These are phyloP conservation scores for Alternaria arbusti DNA, from an alignment of 2,329 filamentous ascomycete species.

Conservation along the genomic window DNA sequence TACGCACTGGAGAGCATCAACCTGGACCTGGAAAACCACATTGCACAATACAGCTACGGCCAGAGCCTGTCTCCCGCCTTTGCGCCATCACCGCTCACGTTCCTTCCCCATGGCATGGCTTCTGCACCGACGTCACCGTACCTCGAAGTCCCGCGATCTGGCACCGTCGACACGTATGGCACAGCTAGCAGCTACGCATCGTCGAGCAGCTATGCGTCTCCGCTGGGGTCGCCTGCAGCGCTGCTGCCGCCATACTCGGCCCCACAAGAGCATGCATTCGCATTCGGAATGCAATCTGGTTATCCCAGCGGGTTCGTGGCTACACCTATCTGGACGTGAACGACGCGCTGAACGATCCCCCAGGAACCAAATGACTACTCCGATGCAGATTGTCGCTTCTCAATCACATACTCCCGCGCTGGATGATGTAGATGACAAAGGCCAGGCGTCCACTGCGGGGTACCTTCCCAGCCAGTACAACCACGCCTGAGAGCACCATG, in stretches of 20 bases:
- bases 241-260: constrained; percentile 43
- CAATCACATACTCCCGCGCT: constrained; percentile 32
- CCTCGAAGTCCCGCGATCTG: constrained; percentile 53
- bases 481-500: constrained; percentile 17
- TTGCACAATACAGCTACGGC: constrained; percentile 50
- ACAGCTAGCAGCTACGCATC: constrained; percentile 37
- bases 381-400: constrained; percentile 27
- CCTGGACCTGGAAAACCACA: constrained; percentile 48
- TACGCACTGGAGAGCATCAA: constrained; percentile 50
- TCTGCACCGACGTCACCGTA: constrained; percentile 50
- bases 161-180: constrained; percentile 37
- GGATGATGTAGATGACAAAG: constrained; percentile 20
- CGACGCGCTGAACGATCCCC: constrained; percentile 50
- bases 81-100: constrained; percentile 54
- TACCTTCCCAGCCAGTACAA: constrained; percentile 30
- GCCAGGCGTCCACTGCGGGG: constrained; percentile 21
- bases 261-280: constrained; percentile 50
- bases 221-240: constrained; percentile 45
- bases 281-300: constrained; percentile 49
- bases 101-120: constrained; percentile 44
- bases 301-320: constrained; percentile 54
- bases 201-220: constrained; percentile 45
- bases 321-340: constrained; percentile 52
- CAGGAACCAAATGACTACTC: constrained; percentile 48
- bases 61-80: constrained; percentile 59